A percentile compares a stretch with the other conserved stretches of the same genome.
phyloP scores from a whole-genome alignment of 805 yeast genomes.

The Danielia reshetovae region DNA sequence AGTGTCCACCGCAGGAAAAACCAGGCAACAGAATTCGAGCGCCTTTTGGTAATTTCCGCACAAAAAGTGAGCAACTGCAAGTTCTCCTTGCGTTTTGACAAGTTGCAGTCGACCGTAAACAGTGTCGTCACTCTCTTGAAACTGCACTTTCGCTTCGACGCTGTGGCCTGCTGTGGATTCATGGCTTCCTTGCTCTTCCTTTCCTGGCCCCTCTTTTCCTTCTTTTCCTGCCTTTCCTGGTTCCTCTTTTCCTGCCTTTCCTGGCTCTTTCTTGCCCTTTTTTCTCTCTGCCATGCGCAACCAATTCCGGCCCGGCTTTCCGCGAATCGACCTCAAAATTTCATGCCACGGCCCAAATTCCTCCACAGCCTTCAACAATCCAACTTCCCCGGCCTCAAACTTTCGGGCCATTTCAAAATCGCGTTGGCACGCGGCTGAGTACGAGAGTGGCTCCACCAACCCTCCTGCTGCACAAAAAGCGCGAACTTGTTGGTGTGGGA shows the following conservation, averaged over 20 bases:
- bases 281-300: background rate
- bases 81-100: too few relatives aligned
- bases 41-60: background rate
- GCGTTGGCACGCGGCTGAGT: background rate
- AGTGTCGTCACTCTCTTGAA: too few relatives aligned
- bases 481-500: background rate
- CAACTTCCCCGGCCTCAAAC: background rate
- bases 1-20: background rate
- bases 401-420: background rate
- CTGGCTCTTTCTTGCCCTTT: too few relatives aligned
- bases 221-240: too few relatives aligned
- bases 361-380: background rate
- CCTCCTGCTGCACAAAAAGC: background rate
- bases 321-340: background rate
- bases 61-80: background rate
- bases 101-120: too few relatives aligned
- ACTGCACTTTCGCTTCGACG: too few relatives aligned
- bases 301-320: background rate
- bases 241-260: too few relatives aligned
- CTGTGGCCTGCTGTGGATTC: too few relatives aligned
- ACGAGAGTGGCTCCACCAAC: background rate
- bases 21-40: background rate
- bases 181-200: too few relatives aligned
- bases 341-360: background rate
- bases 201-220: too few relatives aligned